Base-by-base conservation (phyloP, 768 basidiomycete genomes). In the Termitomyces heimii region DNA sequence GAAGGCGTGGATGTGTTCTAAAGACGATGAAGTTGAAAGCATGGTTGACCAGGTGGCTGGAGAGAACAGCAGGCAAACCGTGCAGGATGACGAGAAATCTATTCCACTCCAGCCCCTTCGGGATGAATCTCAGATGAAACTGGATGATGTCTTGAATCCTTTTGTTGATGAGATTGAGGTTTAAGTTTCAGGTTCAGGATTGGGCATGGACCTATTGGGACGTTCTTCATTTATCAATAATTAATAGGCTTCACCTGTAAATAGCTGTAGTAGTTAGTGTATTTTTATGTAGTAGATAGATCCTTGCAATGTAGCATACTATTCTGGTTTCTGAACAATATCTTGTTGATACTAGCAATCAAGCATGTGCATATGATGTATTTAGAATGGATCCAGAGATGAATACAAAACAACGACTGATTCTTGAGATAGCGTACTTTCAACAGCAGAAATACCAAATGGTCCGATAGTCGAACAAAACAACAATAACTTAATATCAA, bases 161-260 rank as follows among this genome's bases (percentile, higher is more conserved):
- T 68, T 70, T 62, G 67, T 65, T 6, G 70, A 71, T 49, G 71
- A 73, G 53, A 45, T 60, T 24, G 68, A 73, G 48, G 51, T 69
- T 57, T 73, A 56, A 47, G 26, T 9, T 12, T 6, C n/a, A 31
- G 43, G 5, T 26, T 10, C 22, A 35, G 22, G 18, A 20, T 48
- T 6, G 16, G 28, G 32, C 31, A 31, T n/a, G n/a, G 31, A 32
- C 47, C 22, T 12, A 47, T 5, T 13, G 14, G 31, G 31, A 49
- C 48, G 6, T 31, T 24, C 40, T 32, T 54, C 40, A 43, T 31
- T 53, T 42, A 18, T 42, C n/a, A 6, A 29, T 42, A 22, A 53
- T 56, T 31, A 29, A 26, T 35, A 12, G 50, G 13, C 24, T 26
- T 39, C n/a, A 12, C 24, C 16, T 39, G 35, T 51, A 37, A 26